Evolutionary conservation across 768 basidiomycete genomes (phyloP).

Genomic region (Lactifluus volemus): DNA sequence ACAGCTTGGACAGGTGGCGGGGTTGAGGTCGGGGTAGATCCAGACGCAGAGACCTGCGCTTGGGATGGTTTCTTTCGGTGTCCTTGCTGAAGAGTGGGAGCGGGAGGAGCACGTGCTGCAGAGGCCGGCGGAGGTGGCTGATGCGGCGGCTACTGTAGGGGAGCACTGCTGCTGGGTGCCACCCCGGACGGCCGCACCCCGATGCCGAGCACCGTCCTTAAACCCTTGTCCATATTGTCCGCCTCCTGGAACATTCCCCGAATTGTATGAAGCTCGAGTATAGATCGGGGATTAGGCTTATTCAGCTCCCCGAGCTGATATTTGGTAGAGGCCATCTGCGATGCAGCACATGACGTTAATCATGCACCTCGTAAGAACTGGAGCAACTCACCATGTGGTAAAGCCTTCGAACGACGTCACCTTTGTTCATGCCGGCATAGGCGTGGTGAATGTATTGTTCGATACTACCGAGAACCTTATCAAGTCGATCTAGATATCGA

Average conservation of each 20-base stretch:
- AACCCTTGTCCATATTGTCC: slow-evolving; percentile 15
- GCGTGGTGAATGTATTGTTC: slow-evolving; percentile 6
- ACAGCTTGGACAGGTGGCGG: slow-evolving; percentile 2
- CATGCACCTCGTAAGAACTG: background rate
- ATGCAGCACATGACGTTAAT: background rate
- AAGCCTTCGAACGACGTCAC: background rate
- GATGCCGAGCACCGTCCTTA: background rate
- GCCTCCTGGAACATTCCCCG: slow-evolving; percentile 19
- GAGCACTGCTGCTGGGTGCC: background rate
- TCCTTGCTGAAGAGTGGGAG: background rate
- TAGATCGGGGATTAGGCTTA: slow-evolving; percentile 10
- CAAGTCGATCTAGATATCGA: slow-evolving; percentile 12
- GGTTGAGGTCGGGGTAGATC: slow-evolving; percentile 5
- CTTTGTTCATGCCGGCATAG: background rate
- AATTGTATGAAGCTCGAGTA: slow-evolving; percentile 18
- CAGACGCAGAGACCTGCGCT: background rate
- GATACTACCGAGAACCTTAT: background rate
- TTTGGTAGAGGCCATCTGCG: slow-evolving; percentile 10
- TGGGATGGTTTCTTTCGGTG: slow-evolving; percentile 16
- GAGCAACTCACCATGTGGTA: slow-evolving; percentile 6
- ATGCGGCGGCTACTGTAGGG: background rate
- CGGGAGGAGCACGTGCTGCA: slow-evolving; percentile 1
- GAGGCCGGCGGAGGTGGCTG: slow-evolving; percentile 6
- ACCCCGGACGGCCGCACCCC: background rate
- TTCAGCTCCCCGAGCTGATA: slow-evolving; percentile 9